Evolutionary conservation across 2,329 filamentous ascomycete species (phyloP).

Genomic region (Pestalotiopsis sp.): DNA sequence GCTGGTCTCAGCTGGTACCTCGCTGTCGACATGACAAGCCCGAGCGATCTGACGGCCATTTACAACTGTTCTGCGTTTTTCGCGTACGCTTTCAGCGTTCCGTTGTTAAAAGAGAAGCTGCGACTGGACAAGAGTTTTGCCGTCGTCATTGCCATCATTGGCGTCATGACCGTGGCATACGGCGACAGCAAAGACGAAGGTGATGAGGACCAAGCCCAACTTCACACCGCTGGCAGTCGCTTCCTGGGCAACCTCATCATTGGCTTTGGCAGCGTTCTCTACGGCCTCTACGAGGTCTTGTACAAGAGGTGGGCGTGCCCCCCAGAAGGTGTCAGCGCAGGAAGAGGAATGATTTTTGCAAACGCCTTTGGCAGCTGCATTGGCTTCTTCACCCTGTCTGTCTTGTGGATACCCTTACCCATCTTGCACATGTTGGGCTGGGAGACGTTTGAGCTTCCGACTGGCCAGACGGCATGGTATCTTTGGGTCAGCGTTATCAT

Average conservation of each 20-base stretch:
- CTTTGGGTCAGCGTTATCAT: slow-evolving; percentile 79
- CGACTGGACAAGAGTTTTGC: slow-evolving; percentile 84
- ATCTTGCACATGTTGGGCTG: slow-evolving; percentile 77
- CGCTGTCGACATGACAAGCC: slow-evolving; percentile 89
- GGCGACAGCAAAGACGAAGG: slow-evolving; percentile 66
- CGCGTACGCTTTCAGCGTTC: slow-evolving; percentile 95
- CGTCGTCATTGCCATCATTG: slow-evolving; percentile 83
- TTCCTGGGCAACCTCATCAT: slow-evolving; percentile 90
- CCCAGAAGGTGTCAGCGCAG: slow-evolving; percentile 81
- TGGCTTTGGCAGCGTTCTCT: slow-evolving; percentile 85
- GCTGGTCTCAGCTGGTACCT: slow-evolving; percentile 96
- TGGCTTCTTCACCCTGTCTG: slow-evolving; percentile 79
- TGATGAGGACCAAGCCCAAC: slow-evolving; percentile 46
- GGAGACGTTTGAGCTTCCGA: slow-evolving; percentile 83
- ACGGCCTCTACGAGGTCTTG: slow-evolving; percentile 95
- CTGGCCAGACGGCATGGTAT: slow-evolving; percentile 77
- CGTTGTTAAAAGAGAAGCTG: slow-evolving; percentile 82
- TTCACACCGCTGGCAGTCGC: slow-evolving; percentile 60
- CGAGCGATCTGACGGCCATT: slow-evolving; percentile 93
- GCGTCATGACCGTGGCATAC: slow-evolving; percentile 94
- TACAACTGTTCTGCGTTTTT: slow-evolving; percentile 99
- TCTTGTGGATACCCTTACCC: slow-evolving; percentile 92
- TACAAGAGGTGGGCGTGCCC: slow-evolving; percentile 95
- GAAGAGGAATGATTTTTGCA: slow-evolving; percentile 94
- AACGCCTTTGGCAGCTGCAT: slow-evolving; percentile 90